Conservation (phyloP, 768 basidiomycete genomes). For the Russula griseocarnosa region DNA sequence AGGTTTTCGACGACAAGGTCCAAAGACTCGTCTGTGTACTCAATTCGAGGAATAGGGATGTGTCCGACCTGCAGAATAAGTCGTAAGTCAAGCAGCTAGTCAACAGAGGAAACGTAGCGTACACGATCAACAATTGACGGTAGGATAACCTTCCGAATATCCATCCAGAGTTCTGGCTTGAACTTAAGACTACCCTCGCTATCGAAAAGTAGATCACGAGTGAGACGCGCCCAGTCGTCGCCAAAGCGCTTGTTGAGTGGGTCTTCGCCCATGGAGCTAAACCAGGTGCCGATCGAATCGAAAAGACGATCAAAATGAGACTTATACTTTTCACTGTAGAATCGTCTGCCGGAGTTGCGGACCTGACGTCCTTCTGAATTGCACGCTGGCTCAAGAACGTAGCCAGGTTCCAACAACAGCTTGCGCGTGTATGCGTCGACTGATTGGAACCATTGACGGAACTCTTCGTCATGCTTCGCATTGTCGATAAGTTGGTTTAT, state of each 20-base stretch:
- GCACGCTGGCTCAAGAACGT: constrained; percentile 75
- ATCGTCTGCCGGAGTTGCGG: constrained; percentile 65
- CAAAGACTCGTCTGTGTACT: constrained; percentile 82
- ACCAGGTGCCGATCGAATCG: constrained; percentile 68
- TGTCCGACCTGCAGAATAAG: constrained; percentile 53
- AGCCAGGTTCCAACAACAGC: constrained; percentile 77
- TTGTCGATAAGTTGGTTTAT: constrained; percentile 70
- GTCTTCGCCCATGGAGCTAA: constrained; percentile 80
- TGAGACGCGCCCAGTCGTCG: constrained; percentile 76
- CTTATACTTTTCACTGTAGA: constrained; percentile 74
- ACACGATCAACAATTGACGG: constrained; percentile 76
- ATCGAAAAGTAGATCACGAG: constrained; percentile 78
- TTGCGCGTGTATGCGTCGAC: constrained; percentile 64
- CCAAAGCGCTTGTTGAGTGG: constrained; percentile 78
- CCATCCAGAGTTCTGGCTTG: constrained; percentile 86
- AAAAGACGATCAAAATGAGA: constrained; percentile 79
- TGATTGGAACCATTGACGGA: constrained; percentile 67
- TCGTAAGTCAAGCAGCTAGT: background rate
- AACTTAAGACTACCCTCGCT: constrained; percentile 79
- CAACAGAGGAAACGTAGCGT: constrained; percentile 27
- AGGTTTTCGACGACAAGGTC: constrained; percentile 95
- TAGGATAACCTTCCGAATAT: constrained; percentile 77
- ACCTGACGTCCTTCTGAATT: constrained; percentile 60
- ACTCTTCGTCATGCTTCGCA: constrained; percentile 65
- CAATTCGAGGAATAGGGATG: constrained; percentile 87